phyloP scores from a whole-genome alignment of 768 basidiomycete species.

The Suillus fuscotomentosus region DNA sequence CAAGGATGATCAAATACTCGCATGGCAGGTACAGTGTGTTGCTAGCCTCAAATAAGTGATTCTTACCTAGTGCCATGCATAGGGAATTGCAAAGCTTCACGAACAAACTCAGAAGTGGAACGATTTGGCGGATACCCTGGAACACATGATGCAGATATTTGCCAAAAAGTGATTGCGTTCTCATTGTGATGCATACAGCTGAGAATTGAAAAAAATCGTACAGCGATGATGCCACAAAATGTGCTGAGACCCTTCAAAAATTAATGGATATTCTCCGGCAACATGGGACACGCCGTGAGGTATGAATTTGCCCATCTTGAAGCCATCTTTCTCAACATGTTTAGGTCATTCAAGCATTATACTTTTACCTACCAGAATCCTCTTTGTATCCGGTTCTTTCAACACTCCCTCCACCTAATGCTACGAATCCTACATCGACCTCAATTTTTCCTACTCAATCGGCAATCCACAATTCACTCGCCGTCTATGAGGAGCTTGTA shows the following conservation, averaged over 20 bases:
- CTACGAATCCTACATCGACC: conserved; percentile 68
- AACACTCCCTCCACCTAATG: conserved; percentile 68
- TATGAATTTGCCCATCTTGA: conserved; percentile 22
- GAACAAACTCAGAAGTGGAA: conserved; percentile 63
- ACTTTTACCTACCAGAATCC: conserved; percentile 74
- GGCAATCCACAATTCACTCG: conserved; percentile 68
- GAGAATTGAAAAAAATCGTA: conserved; percentile 1
- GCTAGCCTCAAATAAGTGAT: conserved; percentile 16
- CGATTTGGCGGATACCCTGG: conserved; percentile 50
- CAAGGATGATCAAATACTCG: conserved; percentile 70
- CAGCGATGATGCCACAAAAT: conserved; percentile 76
- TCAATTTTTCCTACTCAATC: conserved; percentile 56
- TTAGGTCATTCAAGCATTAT: conserved; percentile 67
- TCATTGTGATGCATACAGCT: neutral
- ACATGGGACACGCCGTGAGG: conserved; percentile 61
- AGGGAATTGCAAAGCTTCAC: conserved; percentile 77
- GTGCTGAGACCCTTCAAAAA: conserved; percentile 80
- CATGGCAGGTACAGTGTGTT: conserved; percentile 69
- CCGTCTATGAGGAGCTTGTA: conserved; percentile 71
- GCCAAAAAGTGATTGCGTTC: too few relatives aligned
- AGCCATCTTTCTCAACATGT: neutral
- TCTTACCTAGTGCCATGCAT: conserved; percentile 8
- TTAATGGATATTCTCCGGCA: conserved; percentile 60
- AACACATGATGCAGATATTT: conserved; percentile 36
- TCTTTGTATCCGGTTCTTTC: conserved; percentile 60